Evolutionary conservation across 1,284 basidiomycete genomes (phyloP).

Genomic region (Rhodotorula sp.): DNA sequence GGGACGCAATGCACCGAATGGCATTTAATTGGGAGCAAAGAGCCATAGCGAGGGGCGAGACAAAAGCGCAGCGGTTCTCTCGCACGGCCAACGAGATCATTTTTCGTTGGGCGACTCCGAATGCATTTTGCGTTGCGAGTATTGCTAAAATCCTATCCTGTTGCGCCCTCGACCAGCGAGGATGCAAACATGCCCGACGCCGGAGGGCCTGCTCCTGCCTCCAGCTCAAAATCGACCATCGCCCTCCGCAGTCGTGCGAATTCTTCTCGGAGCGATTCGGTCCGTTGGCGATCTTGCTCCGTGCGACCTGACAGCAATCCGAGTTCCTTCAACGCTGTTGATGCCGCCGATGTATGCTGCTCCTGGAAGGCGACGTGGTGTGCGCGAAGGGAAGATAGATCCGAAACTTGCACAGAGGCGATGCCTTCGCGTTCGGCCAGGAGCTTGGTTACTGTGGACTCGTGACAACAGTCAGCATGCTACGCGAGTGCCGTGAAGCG

Average conservation of each 20-base stretch:
- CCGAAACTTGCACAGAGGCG: neutral
- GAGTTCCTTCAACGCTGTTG: slow-evolving; percentile 4
- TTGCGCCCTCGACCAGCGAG: neutral
- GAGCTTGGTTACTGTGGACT: slow-evolving; percentile 14
- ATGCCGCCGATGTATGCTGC: neutral
- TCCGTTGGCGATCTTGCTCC: slow-evolving; percentile 3
- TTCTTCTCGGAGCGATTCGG: slow-evolving; percentile 12
- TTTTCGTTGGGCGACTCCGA: no score
- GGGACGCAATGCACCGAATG: no score
- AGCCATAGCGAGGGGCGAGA: no score
- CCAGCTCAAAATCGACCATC: slow-evolving; percentile 13
- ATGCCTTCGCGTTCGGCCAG: neutral
- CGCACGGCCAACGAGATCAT: no score
- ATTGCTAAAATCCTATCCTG: neutral
- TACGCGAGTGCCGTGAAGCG: neutral
- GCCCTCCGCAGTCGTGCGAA: slow-evolving; percentile 21
- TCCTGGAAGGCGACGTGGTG: neutral
- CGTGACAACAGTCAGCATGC: no score
- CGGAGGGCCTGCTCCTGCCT: neutral
- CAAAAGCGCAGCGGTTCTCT: no score
- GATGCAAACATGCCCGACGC: neutral
- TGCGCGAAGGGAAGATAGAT: slow-evolving; percentile 5
- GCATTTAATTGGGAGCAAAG: no score
- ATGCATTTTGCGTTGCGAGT: no score
- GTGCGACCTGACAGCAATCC: neutral